Conservation (phyloP, 768 basidiomycete genomes). For the Lentinula guzmanii region DNA sequence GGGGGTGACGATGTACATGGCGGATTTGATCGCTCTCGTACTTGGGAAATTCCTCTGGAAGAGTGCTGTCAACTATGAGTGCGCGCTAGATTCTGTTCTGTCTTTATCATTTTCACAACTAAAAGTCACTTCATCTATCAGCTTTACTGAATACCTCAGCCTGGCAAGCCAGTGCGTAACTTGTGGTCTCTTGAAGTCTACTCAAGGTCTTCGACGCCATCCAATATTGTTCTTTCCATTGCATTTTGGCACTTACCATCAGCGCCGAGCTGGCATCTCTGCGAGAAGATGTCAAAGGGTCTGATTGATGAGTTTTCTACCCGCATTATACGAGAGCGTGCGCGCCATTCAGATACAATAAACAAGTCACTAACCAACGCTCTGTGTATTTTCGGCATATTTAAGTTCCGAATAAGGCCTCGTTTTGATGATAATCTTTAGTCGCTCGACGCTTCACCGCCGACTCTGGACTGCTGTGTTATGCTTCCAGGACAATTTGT, state of each 20-base stretch:
- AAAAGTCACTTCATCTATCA: constrained; percentile 17
- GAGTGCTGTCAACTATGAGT: constrained; percentile 49
- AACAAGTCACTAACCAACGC: no score
- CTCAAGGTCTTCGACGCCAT: not conserved
- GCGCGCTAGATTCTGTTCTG: not conserved
- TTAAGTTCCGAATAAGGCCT: no score
- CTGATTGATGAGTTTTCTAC: constrained; percentile 52
- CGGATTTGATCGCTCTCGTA: no score
- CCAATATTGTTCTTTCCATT: constrained; percentile 16
- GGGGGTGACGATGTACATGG: no score
- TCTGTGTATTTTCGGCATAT: no score
- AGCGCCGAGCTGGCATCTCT: constrained; percentile 55
- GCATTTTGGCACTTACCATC: constrained; percentile 53
- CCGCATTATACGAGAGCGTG: constrained; percentile 22
- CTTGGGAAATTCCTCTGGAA: constrained; percentile 35
- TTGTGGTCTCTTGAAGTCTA: constrained; percentile 14
- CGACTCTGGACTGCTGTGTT: no score
- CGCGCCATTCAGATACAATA: constrained; percentile 23
- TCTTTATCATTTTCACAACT: not conserved
- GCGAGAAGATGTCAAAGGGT: constrained; percentile 45
- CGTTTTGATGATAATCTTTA: no score
- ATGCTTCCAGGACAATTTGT: no score
- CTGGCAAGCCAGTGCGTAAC: constrained; percentile 62
- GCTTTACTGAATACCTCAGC: constrained; percentile 51
- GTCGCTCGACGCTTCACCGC: no score